Evolutionary conservation across 2,329 filamentous ascomycete genomes (phyloP), one percentile per base, ranked within the genome.

Genomic region (Scopulariopsis brevicaulis): DNA sequence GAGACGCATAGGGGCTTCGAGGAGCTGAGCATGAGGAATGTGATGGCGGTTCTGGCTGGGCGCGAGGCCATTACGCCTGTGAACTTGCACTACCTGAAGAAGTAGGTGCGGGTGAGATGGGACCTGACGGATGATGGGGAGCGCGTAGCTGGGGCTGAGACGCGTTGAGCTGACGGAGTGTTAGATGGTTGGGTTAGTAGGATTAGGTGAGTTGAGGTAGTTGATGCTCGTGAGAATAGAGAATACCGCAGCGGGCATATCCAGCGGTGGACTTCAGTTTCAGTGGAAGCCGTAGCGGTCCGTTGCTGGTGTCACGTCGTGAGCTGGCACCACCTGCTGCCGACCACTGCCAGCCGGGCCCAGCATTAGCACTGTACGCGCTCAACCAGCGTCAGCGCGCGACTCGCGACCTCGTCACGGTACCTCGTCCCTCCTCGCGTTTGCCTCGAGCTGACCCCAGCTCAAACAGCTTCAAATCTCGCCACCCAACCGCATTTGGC

Each of bases 1-100:
- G 83, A 86, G 67, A 84, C 84, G 60, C 82, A 84, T 64, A 67
- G 79, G n/a, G 83, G 81, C 4, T 86, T 87, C 62, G 85, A 88
- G 72, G 77, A 81, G 67, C 65, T 87, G 66, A 81, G 80, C 37
- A 86, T 89, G 77, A 73, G 81, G 64, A 89, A 88, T 66, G 76
- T 88, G 55, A 72, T 85, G 69, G 77, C 78, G 0, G 84, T 84
- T 58, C 65, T 86, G 58, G 68, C 68, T 2, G 78, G 77, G 0
- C 71, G 71, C 2, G 70, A 77, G 59, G 70, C 81, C 2, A 68
- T 85, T 25, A 84, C 84, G 56, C 80, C 84, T 0, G 84, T 87
- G 14, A 88, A 89, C 65, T 37, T 82, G 68, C 76, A 83, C 53
- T 77, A 75, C 66, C 61, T 85, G 53, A 62, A 60, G 56, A 62